These are phyloP conservation scores for Dryadomyces quercivorus DNA, from an alignment of 2,329 filamentous ascomycete species.

Conservation along the genomic window DNA sequence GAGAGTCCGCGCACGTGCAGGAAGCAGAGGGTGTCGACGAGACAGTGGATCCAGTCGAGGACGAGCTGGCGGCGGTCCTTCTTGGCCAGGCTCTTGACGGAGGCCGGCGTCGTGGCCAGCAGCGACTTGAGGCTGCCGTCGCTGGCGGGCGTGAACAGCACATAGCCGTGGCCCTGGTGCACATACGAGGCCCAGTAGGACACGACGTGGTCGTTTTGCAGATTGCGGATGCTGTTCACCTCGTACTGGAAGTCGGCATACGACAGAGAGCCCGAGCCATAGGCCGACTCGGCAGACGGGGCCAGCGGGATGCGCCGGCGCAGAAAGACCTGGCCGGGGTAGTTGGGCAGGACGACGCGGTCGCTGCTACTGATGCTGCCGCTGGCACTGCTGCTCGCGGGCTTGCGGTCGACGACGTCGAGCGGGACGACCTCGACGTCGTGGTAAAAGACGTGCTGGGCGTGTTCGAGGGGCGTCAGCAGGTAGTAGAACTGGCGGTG, in stretches of 20 bases:
- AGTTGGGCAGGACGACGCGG: conserved; percentile 51
- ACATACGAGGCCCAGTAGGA: conserved; percentile 61
- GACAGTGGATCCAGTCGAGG: conserved; percentile 64
- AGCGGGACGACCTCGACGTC: conserved; percentile 59
- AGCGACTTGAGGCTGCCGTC: conserved; percentile 58
- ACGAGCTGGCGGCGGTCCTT: conserved; percentile 45
- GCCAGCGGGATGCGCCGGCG: conserved; percentile 46
- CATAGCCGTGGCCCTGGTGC: conserved; percentile 49
- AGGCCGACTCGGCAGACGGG: conserved; percentile 8
- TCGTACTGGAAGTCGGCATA: conserved; percentile 47
- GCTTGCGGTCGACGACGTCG: conserved; percentile 45
- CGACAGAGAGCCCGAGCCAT: conserved; percentile 29
- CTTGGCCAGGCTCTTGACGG: conserved; percentile 51
- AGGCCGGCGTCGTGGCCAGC: conserved; percentile 48
- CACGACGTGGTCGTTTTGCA: conserved; percentile 58
- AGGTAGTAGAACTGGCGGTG: conserved; percentile 59
- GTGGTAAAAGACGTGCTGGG: conserved; percentile 47
- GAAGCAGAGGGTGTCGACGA: conserved; percentile 55
- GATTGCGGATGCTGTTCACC: conserved; percentile 41
- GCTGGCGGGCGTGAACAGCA: conserved; percentile 53
- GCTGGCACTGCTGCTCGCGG: neutral
- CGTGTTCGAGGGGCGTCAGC: conserved; percentile 48
- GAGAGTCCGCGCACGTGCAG: conserved; percentile 52
- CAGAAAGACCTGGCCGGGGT: conserved; percentile 42
- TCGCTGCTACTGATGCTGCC: conserved; percentile 25